A percentile compares a stretch with the other conserved stretches of the same genome.
Conservation (phyloP, 495 filamentous ascomycete species). For the Penicillium atrosanguineum region DNA sequence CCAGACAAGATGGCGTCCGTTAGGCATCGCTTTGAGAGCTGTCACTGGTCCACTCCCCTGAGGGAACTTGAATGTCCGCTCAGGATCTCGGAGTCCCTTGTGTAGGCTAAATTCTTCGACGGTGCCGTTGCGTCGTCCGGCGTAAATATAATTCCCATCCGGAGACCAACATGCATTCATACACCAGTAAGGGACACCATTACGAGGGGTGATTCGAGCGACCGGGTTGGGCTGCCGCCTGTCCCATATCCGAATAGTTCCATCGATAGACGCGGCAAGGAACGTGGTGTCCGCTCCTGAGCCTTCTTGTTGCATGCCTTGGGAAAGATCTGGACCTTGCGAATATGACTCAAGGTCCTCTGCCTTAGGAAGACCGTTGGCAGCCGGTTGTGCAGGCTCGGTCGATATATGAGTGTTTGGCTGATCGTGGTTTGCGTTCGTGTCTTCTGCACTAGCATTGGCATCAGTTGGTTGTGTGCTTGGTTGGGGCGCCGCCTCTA, state of each 20-base stretch:
- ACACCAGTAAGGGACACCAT: slow-evolving; percentile 84
- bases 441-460: slow-evolving; percentile 7
- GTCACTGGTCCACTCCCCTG: slow-evolving; percentile 85
- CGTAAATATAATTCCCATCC: slow-evolving; percentile 93
- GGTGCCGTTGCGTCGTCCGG: slow-evolving; percentile 85
- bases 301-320: slow-evolving; percentile 36
- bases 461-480: not conserved
- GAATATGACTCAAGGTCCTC: slow-evolving; percentile 40
- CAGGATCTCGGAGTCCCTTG: slow-evolving; percentile 70
- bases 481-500: not conserved
- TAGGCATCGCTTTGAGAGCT: slow-evolving; percentile 84
- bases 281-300: slow-evolving; percentile 66
- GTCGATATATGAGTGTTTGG: slow-evolving; percentile 18
- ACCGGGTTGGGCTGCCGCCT: slow-evolving; percentile 72
- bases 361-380: slow-evolving; percentile 53
- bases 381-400: slow-evolving; percentile 21
- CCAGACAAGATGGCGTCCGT: slow-evolving; percentile 90
- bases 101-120: slow-evolving; percentile 93
- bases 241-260: slow-evolving; percentile 89
- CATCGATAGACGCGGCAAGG: slow-evolving; percentile 82
- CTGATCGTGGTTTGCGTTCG: slow-evolving; percentile 14
- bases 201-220: slow-evolving; percentile 69
- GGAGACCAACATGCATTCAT: slow-evolving; percentile 98
- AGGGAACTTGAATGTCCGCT: slow-evolving; percentile 87
- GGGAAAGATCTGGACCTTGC: slow-evolving; percentile 30